Base-by-base conservation (phyloP, 257 asterid species). In the Solanum raphanifolium region DNA sequence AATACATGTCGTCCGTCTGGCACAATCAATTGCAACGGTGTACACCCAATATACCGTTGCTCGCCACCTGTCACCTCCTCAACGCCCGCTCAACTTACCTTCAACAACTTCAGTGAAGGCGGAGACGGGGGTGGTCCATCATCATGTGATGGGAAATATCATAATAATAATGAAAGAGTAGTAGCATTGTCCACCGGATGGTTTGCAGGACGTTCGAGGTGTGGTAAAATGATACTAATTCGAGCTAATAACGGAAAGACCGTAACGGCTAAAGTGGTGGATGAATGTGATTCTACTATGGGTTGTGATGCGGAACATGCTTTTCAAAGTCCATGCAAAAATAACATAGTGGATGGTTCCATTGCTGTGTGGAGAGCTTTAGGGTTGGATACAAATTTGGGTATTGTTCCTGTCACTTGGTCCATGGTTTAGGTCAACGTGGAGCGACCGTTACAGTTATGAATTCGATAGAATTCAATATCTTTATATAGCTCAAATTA, bases 291-390 rank as follows among this genome's bases (percentile, higher is more conserved):
- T 23, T 93, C 96, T 5, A 89, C 65, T 88, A 13, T 13, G 27
- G 95, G 94, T 5, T 93, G 96, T 52, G 95, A 92, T 21, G 12
- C 12, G 8, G 93, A 91, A 65, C 94, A 93, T 83, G 92, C 81
- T 1, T 85, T 69, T 39, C 92, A 85, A 81, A 90, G 91, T 10
- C 91, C 93, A 36, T 91, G 93, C 10, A 71, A 23, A 2, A 86
- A 90, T 25, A 90, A 92, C 73, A 83, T 92, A 3, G 91, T 92
- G 18, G 93, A 89, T 89, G 93, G 87, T 23, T 91, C 92, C 1
- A 87, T 62, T 15, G 90, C 91, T 8, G 90, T 90, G 78, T 91
- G 93, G 93, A 87, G 43, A 29, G 92, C 86, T 21, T 87, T 90
- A 13, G 91, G 91, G 13, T 60, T 90, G 46, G 9, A 89, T 39